phyloP scores from a whole-genome alignment of 768 basidiomycete genomes.

The Lyophyllum semitale region DNA sequence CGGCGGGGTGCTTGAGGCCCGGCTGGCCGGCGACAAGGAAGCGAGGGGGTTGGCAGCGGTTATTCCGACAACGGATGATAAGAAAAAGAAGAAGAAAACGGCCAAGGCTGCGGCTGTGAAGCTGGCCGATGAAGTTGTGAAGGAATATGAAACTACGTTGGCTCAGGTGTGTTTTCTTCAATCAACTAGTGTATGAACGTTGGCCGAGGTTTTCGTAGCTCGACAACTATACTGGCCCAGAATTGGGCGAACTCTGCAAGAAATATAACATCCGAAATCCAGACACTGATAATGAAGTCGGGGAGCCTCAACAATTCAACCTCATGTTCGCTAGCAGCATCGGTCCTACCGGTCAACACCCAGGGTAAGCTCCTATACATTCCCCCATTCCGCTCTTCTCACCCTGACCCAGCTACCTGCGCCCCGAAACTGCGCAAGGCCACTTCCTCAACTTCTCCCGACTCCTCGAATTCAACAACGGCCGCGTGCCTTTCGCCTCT shows the following conservation, averaged over 20 bases:
- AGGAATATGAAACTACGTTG: constrained; percentile 78
- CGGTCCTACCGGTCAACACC: constrained; percentile 95
- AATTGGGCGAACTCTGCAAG: constrained; percentile 84
- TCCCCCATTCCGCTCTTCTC: neutral
- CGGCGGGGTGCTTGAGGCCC: constrained; percentile 86
- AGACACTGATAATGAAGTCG: constrained; percentile 88
- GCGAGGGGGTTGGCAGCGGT: constrained; percentile 76
- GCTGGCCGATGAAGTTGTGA: constrained; percentile 71
- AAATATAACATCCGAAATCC: constrained; percentile 85
- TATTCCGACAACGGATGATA: constrained; percentile 56
- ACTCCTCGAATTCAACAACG: constrained; percentile 97
- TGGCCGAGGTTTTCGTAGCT: constrained; percentile 47
- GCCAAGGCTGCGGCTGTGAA: constrained; percentile 70
- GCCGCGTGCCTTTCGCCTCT: constrained; percentile 93
- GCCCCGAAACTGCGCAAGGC: constrained; percentile 97
- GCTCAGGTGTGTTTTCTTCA: constrained; percentile 69
- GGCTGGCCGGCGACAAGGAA: constrained; percentile 88
- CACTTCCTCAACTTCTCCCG: constrained; percentile 99
- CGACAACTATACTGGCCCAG: constrained; percentile 90
- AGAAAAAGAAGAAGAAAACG: constrained; percentile 79
- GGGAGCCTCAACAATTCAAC: constrained; percentile 95
- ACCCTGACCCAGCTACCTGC: constrained; percentile 66
- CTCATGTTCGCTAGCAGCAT: constrained; percentile 98
- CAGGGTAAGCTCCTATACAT: constrained; percentile 59
- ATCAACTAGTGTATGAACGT: neutral